Evolutionary conservation across 192 early-diverging fungal species (phyloP).

Genomic region (Coemansia sp.): DNA sequence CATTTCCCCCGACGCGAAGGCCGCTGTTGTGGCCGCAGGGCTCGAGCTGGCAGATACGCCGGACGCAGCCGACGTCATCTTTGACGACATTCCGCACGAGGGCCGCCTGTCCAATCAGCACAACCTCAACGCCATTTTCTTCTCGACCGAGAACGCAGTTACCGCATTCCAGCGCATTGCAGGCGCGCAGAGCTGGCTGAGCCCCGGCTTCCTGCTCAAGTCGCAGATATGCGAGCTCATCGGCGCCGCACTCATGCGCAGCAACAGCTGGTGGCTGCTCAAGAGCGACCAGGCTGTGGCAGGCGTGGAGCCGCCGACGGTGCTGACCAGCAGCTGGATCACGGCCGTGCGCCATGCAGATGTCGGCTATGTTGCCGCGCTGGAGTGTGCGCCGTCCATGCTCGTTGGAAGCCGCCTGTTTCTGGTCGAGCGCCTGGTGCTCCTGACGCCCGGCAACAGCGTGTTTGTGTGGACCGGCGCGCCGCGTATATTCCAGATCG

Average conservation of each 20-base stretch:
- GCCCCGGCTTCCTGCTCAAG: conserved; percentile 31
- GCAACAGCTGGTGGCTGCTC: conserved; percentile 43
- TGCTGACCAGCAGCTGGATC: conserved; percentile 39
- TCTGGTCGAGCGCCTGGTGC: conserved; percentile 21
- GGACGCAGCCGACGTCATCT: conserved; percentile 35
- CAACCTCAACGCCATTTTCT: conserved; percentile 26
- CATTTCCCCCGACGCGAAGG: background rate
- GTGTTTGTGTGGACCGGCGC: conserved; percentile 33
- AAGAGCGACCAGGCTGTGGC: conserved; percentile 15
- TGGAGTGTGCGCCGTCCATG: conserved; percentile 27
- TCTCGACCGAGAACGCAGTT: conserved; percentile 24
- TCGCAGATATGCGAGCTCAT: conserved; percentile 45
- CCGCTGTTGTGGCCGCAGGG: conserved; percentile 16
- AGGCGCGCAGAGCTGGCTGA: conserved; percentile 38
- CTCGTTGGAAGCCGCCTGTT: conserved; percentile 17
- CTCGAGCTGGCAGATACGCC: conserved; percentile 6
- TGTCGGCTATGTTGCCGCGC: conserved; percentile 41
- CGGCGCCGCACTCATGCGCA: conserved; percentile 41
- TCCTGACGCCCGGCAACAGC: conserved; percentile 33
- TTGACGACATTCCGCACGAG: conserved; percentile 15
- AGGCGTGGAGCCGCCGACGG: conserved; percentile 12
- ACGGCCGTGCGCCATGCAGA: conserved; percentile 44
- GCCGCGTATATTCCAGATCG: conserved; percentile 8
- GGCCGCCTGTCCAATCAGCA: conserved; percentile 31
- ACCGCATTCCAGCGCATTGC: conserved; percentile 33